A percentile compares a stretch with the other conserved stretches of the same genome.
phyloP scores from a whole-genome alignment of 495 filamentous ascomycete genomes.

The Penicillium cataractarum region DNA sequence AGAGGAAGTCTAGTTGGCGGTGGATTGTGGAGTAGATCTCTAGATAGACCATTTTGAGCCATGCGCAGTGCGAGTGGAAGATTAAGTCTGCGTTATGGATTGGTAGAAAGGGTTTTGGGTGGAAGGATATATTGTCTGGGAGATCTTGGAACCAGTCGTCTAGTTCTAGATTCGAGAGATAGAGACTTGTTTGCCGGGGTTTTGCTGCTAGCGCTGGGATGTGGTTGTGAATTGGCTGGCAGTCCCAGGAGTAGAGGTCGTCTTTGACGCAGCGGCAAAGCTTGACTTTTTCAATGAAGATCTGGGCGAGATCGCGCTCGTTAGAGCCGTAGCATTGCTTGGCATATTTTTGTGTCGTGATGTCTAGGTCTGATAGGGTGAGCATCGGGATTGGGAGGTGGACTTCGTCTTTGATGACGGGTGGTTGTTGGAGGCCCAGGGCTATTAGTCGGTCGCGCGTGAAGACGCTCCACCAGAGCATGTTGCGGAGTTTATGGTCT shows the following conservation, averaged over 20 bases:
- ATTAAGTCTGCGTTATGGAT: conserved; percentile 4
- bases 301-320: conserved; percentile 2
- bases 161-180: conserved; percentile 13
- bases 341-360: background rate
- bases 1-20: conserved; percentile 16
- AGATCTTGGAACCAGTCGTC: conserved; percentile 16
- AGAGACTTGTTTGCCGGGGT: conserved; percentile 6
- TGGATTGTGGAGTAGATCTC: conserved; percentile 14
- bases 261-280: conserved; percentile 18
- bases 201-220: background rate
- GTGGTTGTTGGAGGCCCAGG: conserved; percentile 15
- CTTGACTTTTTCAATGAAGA: conserved; percentile 20
- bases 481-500: conserved; percentile 9
- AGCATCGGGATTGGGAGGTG: conserved; percentile 3
- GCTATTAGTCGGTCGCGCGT: conserved; percentile 19
- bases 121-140: conserved; percentile 7
- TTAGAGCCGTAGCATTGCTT: conserved; percentile 3
- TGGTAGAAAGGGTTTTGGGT: conserved; percentile 5
- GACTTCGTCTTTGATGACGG: conserved; percentile 22
- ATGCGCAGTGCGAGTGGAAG: conserved; percentile 15
- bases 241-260: conserved; percentile 14
- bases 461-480: conserved; percentile 26
- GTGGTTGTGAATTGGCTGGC: background rate
- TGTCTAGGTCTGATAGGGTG: background rate
- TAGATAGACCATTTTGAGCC: conserved; percentile 14